Base-by-base conservation (phyloP, 495 filamentous ascomycete species). In the Pyrenula massariospora region DNA sequence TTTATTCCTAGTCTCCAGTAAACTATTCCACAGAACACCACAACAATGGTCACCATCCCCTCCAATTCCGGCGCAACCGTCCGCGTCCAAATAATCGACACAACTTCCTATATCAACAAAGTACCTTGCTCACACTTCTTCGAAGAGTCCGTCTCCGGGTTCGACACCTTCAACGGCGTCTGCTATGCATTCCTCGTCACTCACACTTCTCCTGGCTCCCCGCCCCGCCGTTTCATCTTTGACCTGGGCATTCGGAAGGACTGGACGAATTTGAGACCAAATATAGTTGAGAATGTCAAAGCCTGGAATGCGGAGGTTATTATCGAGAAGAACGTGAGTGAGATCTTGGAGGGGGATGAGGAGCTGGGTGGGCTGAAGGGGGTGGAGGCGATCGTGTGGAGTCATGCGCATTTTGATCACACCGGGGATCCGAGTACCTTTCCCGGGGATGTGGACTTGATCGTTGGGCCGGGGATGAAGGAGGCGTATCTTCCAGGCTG, bases 401-500 rank as follows among this genome's bases (percentile, higher is more conserved):
- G 70, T 15, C 81, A 84, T 57, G 59, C 62, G 42, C 84, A 86
- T 60, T 77, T 79, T 53, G 82, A 84, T 59, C 83, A 86, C 62
- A 71, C 64, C 12, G 82, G 81, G 5, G 71, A 84, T 51, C 66
- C 72, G 2, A 61, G 66, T 1, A 74, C 62, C 1, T 84, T 84
- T 59, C 74, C 70, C 2, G 50, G 69, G 0, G 66, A 59, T 24
- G 79, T 79, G 1, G 60, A 65, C 1, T 61, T 87, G 1, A 63
- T 80, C 21, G 70, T 83, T 22, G 83, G 82, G 0, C 77, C 75
- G 0, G 80, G 80, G 0, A 70, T 78, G 55, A 74, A 71, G 48
- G 60, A 66, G 1, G 22, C 52, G 10, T 54, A 73, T 23, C 57
- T 73, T 1, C 79, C 78, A 0, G 78, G 72, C 0, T 80, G 74